These are phyloP conservation scores for Polyporus arcularius DNA, from an alignment of 768 basidiomycete species.

Conservation along the genomic window DNA sequence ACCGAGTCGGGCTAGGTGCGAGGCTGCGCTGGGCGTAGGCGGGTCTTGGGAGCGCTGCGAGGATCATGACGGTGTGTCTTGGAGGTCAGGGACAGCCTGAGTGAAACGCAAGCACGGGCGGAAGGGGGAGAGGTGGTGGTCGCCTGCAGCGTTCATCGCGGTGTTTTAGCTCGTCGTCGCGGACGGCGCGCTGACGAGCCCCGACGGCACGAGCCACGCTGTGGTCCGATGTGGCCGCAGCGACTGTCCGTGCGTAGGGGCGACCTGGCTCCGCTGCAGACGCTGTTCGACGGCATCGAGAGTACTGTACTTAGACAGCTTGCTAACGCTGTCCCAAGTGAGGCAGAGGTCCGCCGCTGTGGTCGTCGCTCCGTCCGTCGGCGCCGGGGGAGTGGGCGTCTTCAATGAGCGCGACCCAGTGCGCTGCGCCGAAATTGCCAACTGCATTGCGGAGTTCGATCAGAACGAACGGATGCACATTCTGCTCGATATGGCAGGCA, in stretches of 20 bases:
- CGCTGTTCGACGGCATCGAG: too few species aligned
- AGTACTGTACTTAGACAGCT: too few species aligned
- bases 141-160: background rate
- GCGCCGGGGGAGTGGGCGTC: too few species aligned
- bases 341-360: too few species aligned
- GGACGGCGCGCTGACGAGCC: slow-evolving; percentile 10
- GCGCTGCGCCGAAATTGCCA: background rate
- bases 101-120: background rate
- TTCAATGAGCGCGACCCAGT: background rate
- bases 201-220: slow-evolving; percentile 1
- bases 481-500: slow-evolving; percentile 5
- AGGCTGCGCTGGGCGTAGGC: slow-evolving; percentile 3
- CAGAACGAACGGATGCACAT: slow-evolving; percentile 4
- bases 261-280: too few species aligned
- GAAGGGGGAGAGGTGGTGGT: background rate
- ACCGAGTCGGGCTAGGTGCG: slow-evolving; percentile 8
- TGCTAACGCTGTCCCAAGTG: too few species aligned
- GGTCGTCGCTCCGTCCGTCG: too few species aligned
- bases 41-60: too few species aligned
- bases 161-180: slow-evolving; percentile 8
- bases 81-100: background rate
- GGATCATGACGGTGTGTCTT: background rate
- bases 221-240: background rate
- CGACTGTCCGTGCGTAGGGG: too few species aligned
- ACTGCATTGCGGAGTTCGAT: background rate